A percentile compares a stretch with the other conserved stretches of the same genome.
These are phyloP conservation scores for Musa troglodytarum DNA, from an alignment of 176 grass and related monocot species.

Conservation along the genomic window DNA sequence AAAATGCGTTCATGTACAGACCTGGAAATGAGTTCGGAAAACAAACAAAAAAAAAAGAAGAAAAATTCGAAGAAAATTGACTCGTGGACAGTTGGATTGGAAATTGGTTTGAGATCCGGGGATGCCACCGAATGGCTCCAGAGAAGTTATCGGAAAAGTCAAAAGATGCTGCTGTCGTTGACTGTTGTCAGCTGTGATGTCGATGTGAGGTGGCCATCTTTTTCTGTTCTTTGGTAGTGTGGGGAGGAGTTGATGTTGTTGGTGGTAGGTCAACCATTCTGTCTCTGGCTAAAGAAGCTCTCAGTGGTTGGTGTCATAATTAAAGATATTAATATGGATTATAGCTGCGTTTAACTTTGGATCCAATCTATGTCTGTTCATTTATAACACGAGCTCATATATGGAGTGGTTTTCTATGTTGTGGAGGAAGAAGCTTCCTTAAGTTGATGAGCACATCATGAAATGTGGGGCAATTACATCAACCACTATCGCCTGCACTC, in stretches of 20 bases:
- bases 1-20: background rate
- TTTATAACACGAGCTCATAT: too few species aligned
- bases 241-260: background rate
- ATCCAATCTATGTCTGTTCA: too few species aligned
- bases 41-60: background rate
- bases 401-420: too few species aligned
- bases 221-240: background rate
- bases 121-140: background rate
- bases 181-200: background rate
- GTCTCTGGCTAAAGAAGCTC: background rate
- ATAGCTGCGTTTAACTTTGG: too few species aligned
- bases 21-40: too few species aligned
- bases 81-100: background rate
- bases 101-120: background rate
- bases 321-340: too few species aligned
- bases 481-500: too few species aligned
- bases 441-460: too few species aligned
- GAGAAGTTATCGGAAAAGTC: background rate
- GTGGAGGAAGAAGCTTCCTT: too few species aligned
- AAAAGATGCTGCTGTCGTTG: background rate
- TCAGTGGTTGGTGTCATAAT: too few species aligned
- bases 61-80: background rate
- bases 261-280: background rate
- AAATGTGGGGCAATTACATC: too few species aligned
- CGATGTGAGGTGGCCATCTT: background rate